Evolutionary conservation across 2,329 filamentous ascomycete genomes (phyloP).

Genomic region (Aspergillus sp.): DNA sequence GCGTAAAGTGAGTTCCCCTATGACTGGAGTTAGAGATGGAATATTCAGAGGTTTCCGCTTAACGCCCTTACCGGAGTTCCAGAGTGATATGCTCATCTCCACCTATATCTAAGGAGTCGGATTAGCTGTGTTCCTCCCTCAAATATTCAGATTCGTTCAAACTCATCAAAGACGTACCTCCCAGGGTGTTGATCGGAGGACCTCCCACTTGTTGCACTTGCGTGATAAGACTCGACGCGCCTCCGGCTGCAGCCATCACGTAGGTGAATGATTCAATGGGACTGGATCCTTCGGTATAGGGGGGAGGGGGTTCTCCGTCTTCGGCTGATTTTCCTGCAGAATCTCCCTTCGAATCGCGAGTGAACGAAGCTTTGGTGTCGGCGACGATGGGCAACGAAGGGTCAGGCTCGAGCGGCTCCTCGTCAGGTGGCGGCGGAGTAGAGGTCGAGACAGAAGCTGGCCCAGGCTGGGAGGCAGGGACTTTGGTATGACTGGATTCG

Average conservation of each 20-base stretch:
- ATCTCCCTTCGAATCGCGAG: slow-evolving; percentile 75
- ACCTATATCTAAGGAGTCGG: slow-evolving; percentile 60
- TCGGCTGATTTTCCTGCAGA: slow-evolving; percentile 68
- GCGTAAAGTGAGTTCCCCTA: slow-evolving; percentile 88
- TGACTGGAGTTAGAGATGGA: slow-evolving; percentile 15
- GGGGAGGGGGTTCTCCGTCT: slow-evolving; percentile 90
- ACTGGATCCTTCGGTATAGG: slow-evolving; percentile 90
- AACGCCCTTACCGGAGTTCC: slow-evolving; percentile 74
- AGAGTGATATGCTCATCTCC: slow-evolving; percentile 93
- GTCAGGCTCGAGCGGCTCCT: slow-evolving; percentile 46
- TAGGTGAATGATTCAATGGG: slow-evolving; percentile 90
- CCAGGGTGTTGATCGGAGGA: slow-evolving; percentile 82
- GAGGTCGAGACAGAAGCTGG: slow-evolving; percentile 49
- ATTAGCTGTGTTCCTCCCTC: slow-evolving; percentile 12
- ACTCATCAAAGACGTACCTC: slow-evolving; percentile 57
- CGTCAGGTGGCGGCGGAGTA: slow-evolving; percentile 48
- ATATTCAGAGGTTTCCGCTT: slow-evolving; percentile 8
- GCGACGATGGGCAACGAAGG: slow-evolving; percentile 53
- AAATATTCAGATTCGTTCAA: neutral
- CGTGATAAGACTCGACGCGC: slow-evolving; percentile 97
- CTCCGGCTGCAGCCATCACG: slow-evolving; percentile 96
- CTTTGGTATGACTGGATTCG: slow-evolving; percentile 38
- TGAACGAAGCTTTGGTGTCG: slow-evolving; percentile 81
- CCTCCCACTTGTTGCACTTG: slow-evolving; percentile 91
- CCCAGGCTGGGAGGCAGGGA: slow-evolving; percentile 46